A percentile compares a stretch with the other conserved stretches of the same genome.
These are phyloP conservation scores for Lachnellula willkommii DNA, from an alignment of 2,329 filamentous ascomycete genomes.

Conservation along the genomic window DNA sequence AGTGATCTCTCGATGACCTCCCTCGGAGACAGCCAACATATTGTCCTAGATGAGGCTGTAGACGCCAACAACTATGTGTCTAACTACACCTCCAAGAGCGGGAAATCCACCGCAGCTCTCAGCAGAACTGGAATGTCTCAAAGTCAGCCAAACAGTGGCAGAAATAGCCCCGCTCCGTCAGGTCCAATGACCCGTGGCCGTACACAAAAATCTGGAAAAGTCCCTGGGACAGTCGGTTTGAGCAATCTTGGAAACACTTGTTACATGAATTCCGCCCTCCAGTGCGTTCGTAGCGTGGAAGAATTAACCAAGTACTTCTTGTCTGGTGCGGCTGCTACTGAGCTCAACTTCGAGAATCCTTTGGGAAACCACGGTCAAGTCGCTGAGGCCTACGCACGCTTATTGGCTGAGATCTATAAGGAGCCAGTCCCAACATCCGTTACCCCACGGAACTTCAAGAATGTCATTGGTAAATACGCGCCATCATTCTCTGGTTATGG, in stretches of 20 bases:
- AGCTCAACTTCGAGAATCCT: slow-evolving; percentile 81
- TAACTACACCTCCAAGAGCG: slow-evolving; percentile 35
- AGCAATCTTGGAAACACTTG: slow-evolving; percentile 94
- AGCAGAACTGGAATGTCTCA: slow-evolving; percentile 18
- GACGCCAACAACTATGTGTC: slow-evolving; percentile 54
- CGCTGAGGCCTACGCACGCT: slow-evolving; percentile 72
- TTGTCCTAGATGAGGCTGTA: slow-evolving; percentile 79
- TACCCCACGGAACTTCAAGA: slow-evolving; percentile 76
- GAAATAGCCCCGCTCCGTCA: slow-evolving; percentile 60
- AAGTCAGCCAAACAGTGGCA: slow-evolving; percentile 52
- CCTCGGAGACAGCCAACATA: slow-evolving; percentile 65
- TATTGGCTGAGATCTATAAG: slow-evolving; percentile 75
- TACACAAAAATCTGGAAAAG: slow-evolving; percentile 61
- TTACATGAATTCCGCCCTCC: slow-evolving; percentile 97
- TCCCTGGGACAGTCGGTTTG: slow-evolving; percentile 73
- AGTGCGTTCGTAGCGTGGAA: slow-evolving; percentile 89
- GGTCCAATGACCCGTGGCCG: slow-evolving; percentile 66
- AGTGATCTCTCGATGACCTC: slow-evolving; percentile 60
- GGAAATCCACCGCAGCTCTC: slow-evolving; percentile 17
- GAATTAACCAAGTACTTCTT: slow-evolving; percentile 92
- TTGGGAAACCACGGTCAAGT: slow-evolving; percentile 81
- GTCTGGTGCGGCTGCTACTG: slow-evolving; percentile 63
- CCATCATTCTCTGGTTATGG: slow-evolving; percentile 88
- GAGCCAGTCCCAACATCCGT: slow-evolving; percentile 62
- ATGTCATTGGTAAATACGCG: slow-evolving; percentile 71